Conservation (phyloP, 345 rosid species). For the Anastatica hierochuntica region DNA sequence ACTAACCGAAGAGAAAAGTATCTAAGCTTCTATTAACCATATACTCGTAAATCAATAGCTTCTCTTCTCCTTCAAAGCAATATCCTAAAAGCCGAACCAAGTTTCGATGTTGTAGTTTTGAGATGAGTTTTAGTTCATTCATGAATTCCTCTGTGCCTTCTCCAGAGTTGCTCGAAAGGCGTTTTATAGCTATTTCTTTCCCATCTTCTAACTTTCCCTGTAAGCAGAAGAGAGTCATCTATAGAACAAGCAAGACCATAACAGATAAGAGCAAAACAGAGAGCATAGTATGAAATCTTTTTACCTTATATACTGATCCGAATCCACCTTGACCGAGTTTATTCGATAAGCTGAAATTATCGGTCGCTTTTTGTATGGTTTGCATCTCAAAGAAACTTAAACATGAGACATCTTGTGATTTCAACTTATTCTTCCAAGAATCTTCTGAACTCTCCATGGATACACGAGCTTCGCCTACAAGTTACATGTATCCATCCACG, state of each 20-base stretch:
- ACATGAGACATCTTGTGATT: slow-evolving; percentile 6
- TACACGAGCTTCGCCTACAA: neutral
- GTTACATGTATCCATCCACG: neutral
- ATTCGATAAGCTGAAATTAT: slow-evolving; percentile 3
- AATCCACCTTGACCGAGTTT: slow-evolving; percentile 22
- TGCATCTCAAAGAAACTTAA: slow-evolving; percentile 3
- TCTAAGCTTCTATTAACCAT: slow-evolving; percentile 46
- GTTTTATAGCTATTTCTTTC: slow-evolving; percentile 36
- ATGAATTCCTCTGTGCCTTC: slow-evolving; percentile 40
- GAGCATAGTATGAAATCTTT: neutral
- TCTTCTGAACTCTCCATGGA: neutral
- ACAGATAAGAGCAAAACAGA: neutral
- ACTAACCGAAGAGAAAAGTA: slow-evolving; percentile 34
- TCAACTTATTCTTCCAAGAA: neutral
- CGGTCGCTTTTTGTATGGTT: neutral
- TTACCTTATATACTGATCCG: slow-evolving; percentile 21
- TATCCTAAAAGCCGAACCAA: slow-evolving; percentile 48
- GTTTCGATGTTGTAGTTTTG: slow-evolving; percentile 60
- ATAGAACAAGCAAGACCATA: neutral
- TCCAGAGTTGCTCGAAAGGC: slow-evolving; percentile 33
- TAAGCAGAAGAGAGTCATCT: neutral
- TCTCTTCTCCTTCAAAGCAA: slow-evolving; percentile 38
- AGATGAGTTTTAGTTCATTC: slow-evolving; percentile 25
- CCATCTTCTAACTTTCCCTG: slow-evolving; percentile 31
- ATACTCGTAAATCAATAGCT: slow-evolving; percentile 43